Conservation (phyloP, 371 early-diverging fungal genomes). For the Spiromyces aspiralis region DNA sequence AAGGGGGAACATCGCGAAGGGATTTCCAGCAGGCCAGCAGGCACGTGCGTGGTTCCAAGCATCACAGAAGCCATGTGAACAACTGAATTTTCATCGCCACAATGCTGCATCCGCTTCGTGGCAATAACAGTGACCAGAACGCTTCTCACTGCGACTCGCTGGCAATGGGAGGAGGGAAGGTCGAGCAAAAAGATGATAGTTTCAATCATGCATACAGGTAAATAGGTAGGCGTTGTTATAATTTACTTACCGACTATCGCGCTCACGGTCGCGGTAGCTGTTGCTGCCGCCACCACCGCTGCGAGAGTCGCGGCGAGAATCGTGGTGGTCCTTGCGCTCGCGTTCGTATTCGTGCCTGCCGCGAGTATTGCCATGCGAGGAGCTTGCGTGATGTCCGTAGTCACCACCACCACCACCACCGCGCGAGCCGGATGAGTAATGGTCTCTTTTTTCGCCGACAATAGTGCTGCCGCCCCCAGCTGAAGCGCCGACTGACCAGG, state of each 20-base stretch:
- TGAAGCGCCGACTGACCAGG: too few relatives aligned
- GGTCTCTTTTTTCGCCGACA: too few relatives aligned
- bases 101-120: neutral
- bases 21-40: too few relatives aligned
- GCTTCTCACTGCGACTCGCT: too few relatives aligned
- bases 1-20: too few relatives aligned
- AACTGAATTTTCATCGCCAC: too few relatives aligned
- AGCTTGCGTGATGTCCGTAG: neutral
- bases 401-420: neutral
- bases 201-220: neutral
- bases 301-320: neutral
- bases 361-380: neutral
- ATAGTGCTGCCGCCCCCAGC: too few relatives aligned
- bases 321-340: neutral
- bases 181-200: neutral
- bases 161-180: neutral
- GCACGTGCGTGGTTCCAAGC: too few relatives aligned
- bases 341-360: neutral
- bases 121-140: neutral
- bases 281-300: neutral
- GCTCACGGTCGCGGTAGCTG: too few relatives aligned
- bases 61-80: too few relatives aligned
- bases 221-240: neutral
- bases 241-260: neutral
- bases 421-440: too few relatives aligned